Evolutionary conservation across 495 filamentous ascomycete species (phyloP), one percentile per base, ranked within the genome.

Genomic region (Aspergillus bertholletiae): DNA sequence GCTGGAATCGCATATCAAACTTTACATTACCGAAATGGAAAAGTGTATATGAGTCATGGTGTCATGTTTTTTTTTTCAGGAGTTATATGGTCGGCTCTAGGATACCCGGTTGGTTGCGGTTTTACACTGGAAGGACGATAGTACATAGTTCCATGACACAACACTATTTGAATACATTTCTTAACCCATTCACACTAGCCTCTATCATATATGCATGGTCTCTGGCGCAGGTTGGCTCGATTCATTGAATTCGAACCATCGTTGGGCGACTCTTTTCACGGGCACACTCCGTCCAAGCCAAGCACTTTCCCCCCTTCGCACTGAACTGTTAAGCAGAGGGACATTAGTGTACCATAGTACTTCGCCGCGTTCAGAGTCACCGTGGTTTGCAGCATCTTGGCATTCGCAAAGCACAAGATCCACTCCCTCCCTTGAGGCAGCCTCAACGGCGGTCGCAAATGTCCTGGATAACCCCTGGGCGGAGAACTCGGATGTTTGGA

Each of bases 1-100:
- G 80, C 84, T 97, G 80, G 93, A 97, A 72, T 86, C 90, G 23
- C 94, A 98, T 71, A 96, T 98, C 66, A 92, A 90, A 70, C 79
- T 96, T 54, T 98, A 98, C 76, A 94, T 97, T 68, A 96, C 87
- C 23, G 92, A 97, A 79, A 96, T 98, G 92, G 95, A 97, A 69
- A 92, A 97, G 74, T 85, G 84, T 55, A 80, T 92, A 55, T 90
- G 66, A 86, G 30, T 21, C 27, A 54, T 30, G 35, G 49, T 30
- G 49, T 51, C 66, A 54, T 62, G 35, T 61, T 45, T 68, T 63
- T 53, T 57, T 53, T 43, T 64, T 64, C 56, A 62, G 71, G 70
- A 73, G 71, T 76, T 75, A 55, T 65, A 53, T 54, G 68, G 62
- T 67, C 54, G 58, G 67, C 56, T 68, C 60, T 63, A 74, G 73